Evolutionary conservation across 2,329 filamentous ascomycete genomes (phyloP).

Genomic region (Zasmidium angulare): DNA sequence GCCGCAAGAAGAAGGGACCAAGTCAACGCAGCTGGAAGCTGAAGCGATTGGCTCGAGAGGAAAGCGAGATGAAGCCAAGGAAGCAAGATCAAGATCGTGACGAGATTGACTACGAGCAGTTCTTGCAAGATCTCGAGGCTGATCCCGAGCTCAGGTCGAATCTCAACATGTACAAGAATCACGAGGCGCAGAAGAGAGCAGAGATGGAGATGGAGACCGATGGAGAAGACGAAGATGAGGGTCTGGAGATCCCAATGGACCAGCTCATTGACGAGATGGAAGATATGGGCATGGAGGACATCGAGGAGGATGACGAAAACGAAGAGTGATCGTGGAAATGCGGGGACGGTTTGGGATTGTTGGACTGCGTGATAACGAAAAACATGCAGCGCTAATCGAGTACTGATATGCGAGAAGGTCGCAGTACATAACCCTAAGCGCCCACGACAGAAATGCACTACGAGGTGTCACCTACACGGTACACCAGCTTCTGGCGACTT

Average conservation of each 20-base stretch:
- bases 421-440: too few species aligned
- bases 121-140: slow-evolving; percentile 94
- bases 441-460: slow-evolving; percentile 2
- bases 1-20: slow-evolving; percentile 68
- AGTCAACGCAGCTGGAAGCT: slow-evolving; percentile 80
- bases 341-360: too few species aligned
- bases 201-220: slow-evolving; percentile 57
- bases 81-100: slow-evolving; percentile 85
- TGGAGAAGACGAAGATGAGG: slow-evolving; percentile 56
- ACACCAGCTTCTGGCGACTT: slow-evolving; percentile 34
- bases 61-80: slow-evolving; percentile 81
- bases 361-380: too few species aligned
- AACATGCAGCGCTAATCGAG: too few species aligned
- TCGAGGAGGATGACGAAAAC: slow-evolving; percentile 4
- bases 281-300: slow-evolving; percentile 70
- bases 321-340: neutral
- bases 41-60: slow-evolving; percentile 88
- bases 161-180: slow-evolving; percentile 80
- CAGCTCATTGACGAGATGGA: slow-evolving; percentile 86
- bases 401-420: too few species aligned
- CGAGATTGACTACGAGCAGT: slow-evolving; percentile 95
- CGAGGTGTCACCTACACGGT: slow-evolving; percentile 12
- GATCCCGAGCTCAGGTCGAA: slow-evolving; percentile 84
- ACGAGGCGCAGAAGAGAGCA: slow-evolving; percentile 50
- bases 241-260: slow-evolving; percentile 51